Base-by-base conservation (phyloP, 208 protist genomes). In the Trypanosoma melophagium region DNA sequence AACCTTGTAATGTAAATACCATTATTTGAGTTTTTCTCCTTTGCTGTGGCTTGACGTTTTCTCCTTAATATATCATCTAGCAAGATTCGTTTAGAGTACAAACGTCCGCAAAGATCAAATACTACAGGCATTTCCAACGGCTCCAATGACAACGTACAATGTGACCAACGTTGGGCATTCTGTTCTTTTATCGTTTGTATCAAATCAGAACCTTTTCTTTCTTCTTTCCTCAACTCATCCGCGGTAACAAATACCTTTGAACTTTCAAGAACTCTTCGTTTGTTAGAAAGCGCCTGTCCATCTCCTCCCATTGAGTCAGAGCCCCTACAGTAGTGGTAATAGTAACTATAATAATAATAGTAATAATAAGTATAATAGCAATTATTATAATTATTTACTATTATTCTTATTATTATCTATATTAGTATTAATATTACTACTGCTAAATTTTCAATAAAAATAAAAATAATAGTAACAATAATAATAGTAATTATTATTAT, bases 271-370 rank as follows among this genome's bases (percentile, higher is more conserved):
- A 92, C 63, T 22, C 60, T 83, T 10, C 86, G 76, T 49, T 92
- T 95, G 66, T 95, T 95, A n/a, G 74, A 56, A 52, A 92, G 62
- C 16, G 84, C 81, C 50, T 95, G 89, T 0, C 89, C 89, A 76
- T 95, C 89, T 9, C 89, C 89, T 44, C 89, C 89, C 89, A 95
- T 71, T 65, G 28, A 47, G 0, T 22, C 1, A 35, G 5, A 35
- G 28, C 8, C 40, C 58, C 5, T 35, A n/a, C 2, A 16, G 7
- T 38, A n/a, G 1, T 35, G 28, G 28, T 35, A 35, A 35, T 35
- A 35, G 5, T 35, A 35, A 35, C n/a, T n/a, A n/a, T 38, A 28
- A 38, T 17, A 28, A 57, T 28, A n/a, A 53, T n/a, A 12, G 17
- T 40, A 38, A 38, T 16, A 17, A 61, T 28, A 49, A 24, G 5